Base-by-base conservation (phyloP, 73 alveolate species). In the Paramecium biaurelia region DNA sequence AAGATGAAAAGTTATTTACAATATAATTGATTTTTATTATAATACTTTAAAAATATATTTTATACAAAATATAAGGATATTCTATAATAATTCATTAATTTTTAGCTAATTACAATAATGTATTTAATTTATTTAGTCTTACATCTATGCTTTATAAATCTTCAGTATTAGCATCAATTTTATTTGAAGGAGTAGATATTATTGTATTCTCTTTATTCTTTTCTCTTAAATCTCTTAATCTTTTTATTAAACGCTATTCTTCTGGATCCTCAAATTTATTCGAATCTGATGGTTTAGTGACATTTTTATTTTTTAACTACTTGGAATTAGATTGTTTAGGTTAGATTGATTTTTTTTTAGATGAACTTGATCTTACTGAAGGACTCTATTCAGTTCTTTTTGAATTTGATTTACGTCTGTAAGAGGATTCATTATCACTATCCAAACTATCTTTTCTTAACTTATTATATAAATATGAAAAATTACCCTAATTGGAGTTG, bases 141-240 rank as follows among this genome's bases (percentile, higher is more conserved):
- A 32, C 87, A 35, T 74, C 87, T 32, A 74, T 74, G 20, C 63
- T 32, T 5, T 21, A 14, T n/a, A 74, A 38, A 74, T 74, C 87
- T n/a, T 74, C 87, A 26, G 20, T 9, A 5, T 20, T 12, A 32
- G 87, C 41, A 4, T 35, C 59, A 11, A 74, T 14, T 74, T 35
- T 74, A 34, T 42, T 34, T 35, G 41, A 35, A 35, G 67, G 87
- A 35, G 34, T 74, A 3, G 59, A 35, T 67, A 67, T 30, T 1
- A 74, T 38, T 30, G 87, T 35, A 38, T 74, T 74, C n/a, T 74
- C 87, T 34, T 74, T 74, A 35, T 74, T 74, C 38, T 43, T 74
- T 38, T 74, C 87, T 35, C 87, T 74, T 38, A 74, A 34, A 35
- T 74, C 87, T 38, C 28, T 74, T 14, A 74, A 38, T 74, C 59